Conservation (phyloP, 805 yeast genomes). For the Myxozyma vanderwaltii region DNA sequence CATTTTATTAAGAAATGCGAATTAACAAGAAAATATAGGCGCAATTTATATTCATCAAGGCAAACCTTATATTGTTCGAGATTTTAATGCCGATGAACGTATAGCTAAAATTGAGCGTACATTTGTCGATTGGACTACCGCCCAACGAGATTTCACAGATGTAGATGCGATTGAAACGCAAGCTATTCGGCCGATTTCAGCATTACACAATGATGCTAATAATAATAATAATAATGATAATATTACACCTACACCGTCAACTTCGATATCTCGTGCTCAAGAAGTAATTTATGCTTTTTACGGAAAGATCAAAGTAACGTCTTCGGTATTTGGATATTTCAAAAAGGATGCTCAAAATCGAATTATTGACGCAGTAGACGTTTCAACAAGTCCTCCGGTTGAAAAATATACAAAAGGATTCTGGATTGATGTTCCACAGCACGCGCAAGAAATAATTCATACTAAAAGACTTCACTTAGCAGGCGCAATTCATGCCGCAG, state of each 20-base stretch:
- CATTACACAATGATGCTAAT: too few relatives aligned
- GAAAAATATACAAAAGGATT: slow-evolving; percentile 71
- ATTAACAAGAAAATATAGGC: slow-evolving; percentile 49
- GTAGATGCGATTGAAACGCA: slow-evolving; percentile 67
- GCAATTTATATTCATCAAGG: slow-evolving; percentile 96
- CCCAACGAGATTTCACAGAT: slow-evolving; percentile 89
- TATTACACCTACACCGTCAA: neutral
- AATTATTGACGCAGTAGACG: slow-evolving; percentile 92
- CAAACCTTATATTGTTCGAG: slow-evolving; percentile 79
- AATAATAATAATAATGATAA: neutral
- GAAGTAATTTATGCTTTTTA: slow-evolving; percentile 51
- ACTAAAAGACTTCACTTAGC: slow-evolving; percentile 67
- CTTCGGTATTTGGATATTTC: slow-evolving; percentile 88
- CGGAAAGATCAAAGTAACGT: slow-evolving; percentile 74
- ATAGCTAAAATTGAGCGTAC: slow-evolving; percentile 86
- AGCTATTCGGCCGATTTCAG: slow-evolving; percentile 34
- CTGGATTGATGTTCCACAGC: slow-evolving; percentile 83
- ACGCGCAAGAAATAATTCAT: slow-evolving; percentile 60
- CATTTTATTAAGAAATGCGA: too few relatives aligned
- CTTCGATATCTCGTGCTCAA: neutral
- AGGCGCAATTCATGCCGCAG: slow-evolving; percentile 96
- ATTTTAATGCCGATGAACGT: slow-evolving; percentile 74
- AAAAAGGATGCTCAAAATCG: slow-evolving; percentile 74
- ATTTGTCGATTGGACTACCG: slow-evolving; percentile 91
- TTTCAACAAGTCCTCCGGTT: slow-evolving; percentile 77